A percentile compares a stretch with the other conserved stretches of the same genome.
These are phyloP conservation scores for Rhodofomes roseus DNA, from an alignment of 1,284 basidiomycete genomes.

Conservation along the genomic window DNA sequence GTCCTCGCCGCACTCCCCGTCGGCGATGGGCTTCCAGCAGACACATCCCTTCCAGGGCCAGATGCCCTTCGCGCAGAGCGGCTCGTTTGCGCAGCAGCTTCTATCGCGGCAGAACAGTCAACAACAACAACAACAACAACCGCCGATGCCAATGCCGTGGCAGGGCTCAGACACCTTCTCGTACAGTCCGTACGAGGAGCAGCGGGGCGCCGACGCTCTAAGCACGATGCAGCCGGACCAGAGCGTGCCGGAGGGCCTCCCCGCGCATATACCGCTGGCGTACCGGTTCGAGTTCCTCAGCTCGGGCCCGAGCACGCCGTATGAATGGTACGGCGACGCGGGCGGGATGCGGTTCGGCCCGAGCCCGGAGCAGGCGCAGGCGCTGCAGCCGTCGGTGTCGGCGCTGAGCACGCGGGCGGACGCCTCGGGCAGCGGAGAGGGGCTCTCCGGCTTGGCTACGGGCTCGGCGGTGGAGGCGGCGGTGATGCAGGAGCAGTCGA, in stretches of 20 bases:
- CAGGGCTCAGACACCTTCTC: constrained; percentile 2
- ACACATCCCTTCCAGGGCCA: constrained; percentile 5
- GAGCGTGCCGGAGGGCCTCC: constrained; percentile 2
- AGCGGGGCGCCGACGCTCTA: not conserved
- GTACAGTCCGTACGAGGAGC: constrained; percentile 2
- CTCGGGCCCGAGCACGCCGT: constrained; percentile 38
- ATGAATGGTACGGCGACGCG: constrained; percentile 31
- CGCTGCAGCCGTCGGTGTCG: constrained; percentile 6
- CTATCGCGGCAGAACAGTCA: constrained; percentile 9
- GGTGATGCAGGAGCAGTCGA: constrained; percentile 7
- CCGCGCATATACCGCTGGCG: constrained; percentile 31
- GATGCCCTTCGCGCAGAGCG: constrained; percentile 10
- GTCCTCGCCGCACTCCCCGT: constrained; percentile 27
- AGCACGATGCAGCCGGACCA: not conserved
- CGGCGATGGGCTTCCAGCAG: constrained; percentile 10
- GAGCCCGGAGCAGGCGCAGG: constrained; percentile 4
- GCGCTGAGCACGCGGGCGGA: not conserved
- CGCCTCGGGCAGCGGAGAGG: not conserved
- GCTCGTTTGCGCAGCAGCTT: constrained; percentile 19
- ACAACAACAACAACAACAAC: too few relatives aligned
- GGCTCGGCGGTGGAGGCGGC: not conserved
- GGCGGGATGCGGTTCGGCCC: constrained; percentile 2
- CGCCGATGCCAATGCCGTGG: constrained; percentile 1
- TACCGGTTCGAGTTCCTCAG: constrained; percentile 31
- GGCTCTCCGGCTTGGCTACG: not conserved